Evolutionary conservation across 768 basidiomycete species (phyloP).

Genomic region (Trichaptum fuscoviolaceum): DNA sequence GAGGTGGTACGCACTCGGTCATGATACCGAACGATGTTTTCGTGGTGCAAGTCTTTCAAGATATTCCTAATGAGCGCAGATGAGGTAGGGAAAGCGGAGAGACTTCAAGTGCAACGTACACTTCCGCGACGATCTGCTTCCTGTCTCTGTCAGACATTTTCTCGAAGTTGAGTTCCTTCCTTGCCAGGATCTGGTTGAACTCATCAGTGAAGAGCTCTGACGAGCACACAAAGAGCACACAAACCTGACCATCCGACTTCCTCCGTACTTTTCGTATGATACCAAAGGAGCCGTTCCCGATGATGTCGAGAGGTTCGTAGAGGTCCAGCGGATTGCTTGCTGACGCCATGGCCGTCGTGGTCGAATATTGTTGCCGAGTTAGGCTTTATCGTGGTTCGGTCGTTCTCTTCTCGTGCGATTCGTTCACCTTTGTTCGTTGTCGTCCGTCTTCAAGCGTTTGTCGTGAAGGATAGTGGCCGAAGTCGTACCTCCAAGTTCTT

Average conservation of each 20-base stretch:
- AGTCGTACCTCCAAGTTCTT: neutral
- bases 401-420: neutral
- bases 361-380: neutral
- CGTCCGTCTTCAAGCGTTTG: neutral
- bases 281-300: slow-evolving; percentile 97
- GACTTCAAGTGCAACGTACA: slow-evolving; percentile 50
- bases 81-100: slow-evolving; percentile 6
- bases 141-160: slow-evolving; percentile 94
- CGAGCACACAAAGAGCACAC: slow-evolving; percentile 25
- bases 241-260: slow-evolving; percentile 75
- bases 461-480: neutral
- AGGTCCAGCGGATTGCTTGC: slow-evolving; percentile 42
- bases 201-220: slow-evolving; percentile 5
- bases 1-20: slow-evolving; percentile 48
- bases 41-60: slow-evolving; percentile 90
- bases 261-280: slow-evolving; percentile 92
- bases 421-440: neutral
- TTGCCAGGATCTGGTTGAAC: slow-evolving; percentile 61
- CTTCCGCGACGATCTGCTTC: slow-evolving; percentile 96
- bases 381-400: neutral
- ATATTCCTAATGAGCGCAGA: slow-evolving; percentile 65
- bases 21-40: slow-evolving; percentile 94
- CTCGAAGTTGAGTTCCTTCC: slow-evolving; percentile 97
- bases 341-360: neutral
- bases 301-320: slow-evolving; percentile 86